Conservation (phyloP, 805 yeast genomes). For the Spathaspora sp. region DNA sequence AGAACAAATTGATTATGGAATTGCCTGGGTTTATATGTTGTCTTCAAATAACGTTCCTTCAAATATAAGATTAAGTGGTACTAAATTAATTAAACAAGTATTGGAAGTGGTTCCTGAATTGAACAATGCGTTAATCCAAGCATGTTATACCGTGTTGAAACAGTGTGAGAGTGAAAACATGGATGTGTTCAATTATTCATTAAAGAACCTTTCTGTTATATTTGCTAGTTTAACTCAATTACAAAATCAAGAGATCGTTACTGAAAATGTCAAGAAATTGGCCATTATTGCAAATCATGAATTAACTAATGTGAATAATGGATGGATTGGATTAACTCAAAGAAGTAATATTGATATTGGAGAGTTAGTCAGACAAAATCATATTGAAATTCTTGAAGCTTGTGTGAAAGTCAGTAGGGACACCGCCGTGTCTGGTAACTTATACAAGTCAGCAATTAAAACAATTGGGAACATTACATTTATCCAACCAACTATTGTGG, state of each 20-base stretch:
- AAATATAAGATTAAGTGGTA: constrained; percentile 30
- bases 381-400: constrained; percentile 16
- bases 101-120: constrained; percentile 21
- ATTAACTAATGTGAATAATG: constrained; percentile 34
- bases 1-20: constrained; percentile 31
- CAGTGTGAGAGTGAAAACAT: constrained; percentile 2
- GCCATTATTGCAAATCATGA: constrained; percentile 27
- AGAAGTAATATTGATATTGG: constrained; percentile 64
- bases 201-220: constrained; percentile 21
- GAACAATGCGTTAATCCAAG: constrained; percentile 42
- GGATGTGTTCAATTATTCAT: background rate
- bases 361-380: constrained; percentile 34
- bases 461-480: constrained; percentile 51
- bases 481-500: constrained; percentile 53
- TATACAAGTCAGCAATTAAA: constrained; percentile 41
- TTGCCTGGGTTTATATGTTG: constrained; percentile 46
- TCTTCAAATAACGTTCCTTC: constrained; percentile 38
- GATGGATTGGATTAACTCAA: constrained; percentile 79
- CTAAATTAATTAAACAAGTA: constrained; percentile 25
- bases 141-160: constrained; percentile 27
- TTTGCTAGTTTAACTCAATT: constrained; percentile 23
- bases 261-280: constrained; percentile 18
- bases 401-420: constrained; percentile 19
- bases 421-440: background rate
- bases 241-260: constrained; percentile 11